Evolutionary conservation across 2,329 filamentous ascomycete genomes (phyloP), one percentile per base, ranked within the genome.

Genomic region (Ophiostoma quercus): DNA sequence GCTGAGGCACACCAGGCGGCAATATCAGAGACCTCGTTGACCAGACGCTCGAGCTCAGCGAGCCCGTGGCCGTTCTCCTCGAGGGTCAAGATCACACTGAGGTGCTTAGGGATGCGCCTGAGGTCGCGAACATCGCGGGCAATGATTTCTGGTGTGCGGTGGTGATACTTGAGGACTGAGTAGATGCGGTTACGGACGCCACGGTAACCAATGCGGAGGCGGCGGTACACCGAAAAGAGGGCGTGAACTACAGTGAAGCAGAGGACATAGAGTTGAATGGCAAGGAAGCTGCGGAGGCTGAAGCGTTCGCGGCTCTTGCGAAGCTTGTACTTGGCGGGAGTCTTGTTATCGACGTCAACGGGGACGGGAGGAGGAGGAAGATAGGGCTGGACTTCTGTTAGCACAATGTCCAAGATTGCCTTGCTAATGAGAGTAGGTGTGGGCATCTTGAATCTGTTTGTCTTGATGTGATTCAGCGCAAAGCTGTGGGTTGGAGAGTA

Each of bases 71-170:
- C 84, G 71, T 90, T 87, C 77, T 89, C 84, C 75, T 94, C 88
- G 66, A 92, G 82, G 71, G 89, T 90, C 71, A 99, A 80, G 69
- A 98, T 89, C 12, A 96, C 90, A 77, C 93, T 97, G 67, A 99
- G 79, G 77, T 99, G 95, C 74, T 90, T 87, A 2, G 95, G 95
- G 71, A 96, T 80, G 75, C 90, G 88, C 71, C 83, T 85, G 70
- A 99, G 80, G 11, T 85, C 84, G 78, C 88, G 88, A 34, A 98
- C 90, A 80, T 99, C 95, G 76, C 90, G 89, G 76, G 90, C 88
- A 74, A 99, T 97, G 77, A 97, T 88, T 77, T 96, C 92, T 8
- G 95, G 95, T 0, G 94, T 96, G 68, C 92, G 91, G 79, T 99
- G 95, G 81, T 99, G 96, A 81, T 99, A 95, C 79, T 94, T 94